Evolutionary conservation across 805 yeast species (phyloP).

Genomic region (Lipomyces lipofer): DNA sequence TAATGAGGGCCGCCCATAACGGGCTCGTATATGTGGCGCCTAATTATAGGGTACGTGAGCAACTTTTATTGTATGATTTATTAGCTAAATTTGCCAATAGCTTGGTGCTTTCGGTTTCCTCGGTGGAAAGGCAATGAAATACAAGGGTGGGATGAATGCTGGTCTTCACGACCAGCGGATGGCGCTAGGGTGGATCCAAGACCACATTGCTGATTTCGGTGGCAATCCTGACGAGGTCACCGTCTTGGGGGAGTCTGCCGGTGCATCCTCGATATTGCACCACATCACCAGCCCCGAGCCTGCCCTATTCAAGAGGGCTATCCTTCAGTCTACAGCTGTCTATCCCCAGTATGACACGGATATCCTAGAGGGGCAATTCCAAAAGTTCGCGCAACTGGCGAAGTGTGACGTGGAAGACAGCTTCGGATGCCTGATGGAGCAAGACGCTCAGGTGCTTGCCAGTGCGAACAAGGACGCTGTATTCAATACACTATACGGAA

Average conservation of each 20-base stretch:
- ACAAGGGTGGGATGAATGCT: conserved; percentile 37
- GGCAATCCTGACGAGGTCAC: conserved; percentile 43
- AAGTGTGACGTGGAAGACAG: conserved; percentile 17
- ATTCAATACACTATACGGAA: conserved; percentile 17
- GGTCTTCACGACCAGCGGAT: conserved; percentile 43
- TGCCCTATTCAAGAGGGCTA: conserved; percentile 26
- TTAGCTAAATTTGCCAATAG: conserved; percentile 33
- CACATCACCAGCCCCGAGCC: conserved; percentile 35
- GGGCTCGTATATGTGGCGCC: conserved; percentile 27
- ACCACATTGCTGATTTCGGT: conserved; percentile 42
- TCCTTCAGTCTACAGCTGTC: conserved; percentile 28
- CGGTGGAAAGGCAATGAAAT: conserved; percentile 34
- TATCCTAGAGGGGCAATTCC: conserved; percentile 15
- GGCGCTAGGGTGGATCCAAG: conserved; percentile 43
- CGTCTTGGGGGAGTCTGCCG: conserved; percentile 46
- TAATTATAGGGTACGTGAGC: conserved; percentile 20
- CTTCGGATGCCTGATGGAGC: conserved; percentile 19
- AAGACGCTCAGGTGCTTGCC: conserved; percentile 9
- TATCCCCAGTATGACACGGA: conserved; percentile 26
- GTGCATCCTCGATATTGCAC: conserved; percentile 42
- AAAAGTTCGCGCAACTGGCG: conserved; percentile 12
- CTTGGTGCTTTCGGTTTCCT: conserved; percentile 43
- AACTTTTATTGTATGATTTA: neutral
- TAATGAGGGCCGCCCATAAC: conserved; percentile 20
- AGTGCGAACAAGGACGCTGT: conserved; percentile 18